Conservation (phyloP, 2,329 filamentous ascomycete genomes). For the Trichoderma citrinoviride region DNA sequence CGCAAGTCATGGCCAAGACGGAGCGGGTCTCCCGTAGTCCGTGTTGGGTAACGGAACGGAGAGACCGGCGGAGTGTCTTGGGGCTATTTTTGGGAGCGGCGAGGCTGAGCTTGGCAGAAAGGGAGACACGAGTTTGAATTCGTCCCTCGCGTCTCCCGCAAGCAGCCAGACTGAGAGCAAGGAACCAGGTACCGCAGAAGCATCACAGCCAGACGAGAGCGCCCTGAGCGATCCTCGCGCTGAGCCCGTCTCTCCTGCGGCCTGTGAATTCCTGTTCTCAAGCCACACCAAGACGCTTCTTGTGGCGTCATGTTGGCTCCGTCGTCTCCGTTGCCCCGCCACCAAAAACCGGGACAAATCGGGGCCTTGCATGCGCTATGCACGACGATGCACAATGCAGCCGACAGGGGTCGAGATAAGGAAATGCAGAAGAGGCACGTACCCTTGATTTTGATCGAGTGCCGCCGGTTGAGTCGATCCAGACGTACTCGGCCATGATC, state of each 20-base stretch:
- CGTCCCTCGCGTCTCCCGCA: background rate
- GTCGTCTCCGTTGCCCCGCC: no score
- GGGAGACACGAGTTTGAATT: background rate
- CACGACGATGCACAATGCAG: slow-evolving; percentile 7
- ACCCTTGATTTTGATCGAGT: slow-evolving; percentile 96
- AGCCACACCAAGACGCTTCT: no score
- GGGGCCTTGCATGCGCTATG: slow-evolving; percentile 8
- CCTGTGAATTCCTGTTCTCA: no score
- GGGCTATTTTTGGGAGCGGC: slow-evolving; percentile 6
- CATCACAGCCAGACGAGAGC: background rate
- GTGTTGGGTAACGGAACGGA: background rate
- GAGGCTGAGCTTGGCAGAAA: background rate
- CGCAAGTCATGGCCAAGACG: background rate
- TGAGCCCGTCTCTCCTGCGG: no score
- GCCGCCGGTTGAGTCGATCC: slow-evolving; percentile 82
- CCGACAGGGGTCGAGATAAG: slow-evolving; percentile 15
- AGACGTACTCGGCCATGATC: slow-evolving; percentile 95
- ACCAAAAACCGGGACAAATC: slow-evolving; percentile 22
- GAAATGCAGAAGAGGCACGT: slow-evolving; percentile 42
- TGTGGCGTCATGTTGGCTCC: no score
- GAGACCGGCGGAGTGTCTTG: background rate
- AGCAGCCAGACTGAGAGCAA: background rate
- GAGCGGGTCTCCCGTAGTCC: slow-evolving; percentile 3
- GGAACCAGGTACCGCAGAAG: no score
- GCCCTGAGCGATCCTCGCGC: slow-evolving; percentile 9